These are phyloP conservation scores for Cryptococcus sp. DNA, from an alignment of 1,284 basidiomycete genomes.

Conservation along the genomic window DNA sequence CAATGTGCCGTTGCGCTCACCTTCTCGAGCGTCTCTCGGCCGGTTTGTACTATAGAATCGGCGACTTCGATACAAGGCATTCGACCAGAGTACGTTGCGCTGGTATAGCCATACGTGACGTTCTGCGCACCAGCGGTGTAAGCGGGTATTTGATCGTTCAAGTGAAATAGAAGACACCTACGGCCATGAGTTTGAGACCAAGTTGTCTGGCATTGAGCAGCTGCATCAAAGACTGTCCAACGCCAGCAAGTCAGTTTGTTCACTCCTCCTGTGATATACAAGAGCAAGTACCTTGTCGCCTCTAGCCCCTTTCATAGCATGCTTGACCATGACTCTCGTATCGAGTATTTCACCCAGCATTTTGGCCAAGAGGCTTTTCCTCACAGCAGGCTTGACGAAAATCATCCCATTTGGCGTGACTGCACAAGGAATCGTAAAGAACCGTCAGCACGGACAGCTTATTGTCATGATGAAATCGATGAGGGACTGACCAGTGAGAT, in stretches of 20 bases:
- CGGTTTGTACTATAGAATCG: conserved; percentile 95
- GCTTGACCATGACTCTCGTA: conserved; percentile 97
- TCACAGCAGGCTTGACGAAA: conserved; percentile 82
- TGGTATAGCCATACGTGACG: conserved; percentile 93
- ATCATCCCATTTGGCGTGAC: conserved; percentile 94
- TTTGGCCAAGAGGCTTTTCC: conserved; percentile 80
- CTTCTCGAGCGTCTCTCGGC: conserved; percentile 92
- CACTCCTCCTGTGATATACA: not conserved
- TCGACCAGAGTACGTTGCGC: conserved; percentile 88
- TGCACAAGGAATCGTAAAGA: conserved; percentile 45
- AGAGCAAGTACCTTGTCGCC: conserved; percentile 66
- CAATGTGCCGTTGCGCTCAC: conserved; percentile 52
- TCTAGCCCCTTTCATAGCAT: conserved; percentile 81
- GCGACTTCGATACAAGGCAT: conserved; percentile 99
- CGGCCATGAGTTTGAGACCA: conserved; percentile 74
- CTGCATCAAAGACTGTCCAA: conserved; percentile 65
- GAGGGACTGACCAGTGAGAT: conserved; percentile 66
- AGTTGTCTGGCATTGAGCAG: conserved; percentile 86
- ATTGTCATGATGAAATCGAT: no score
- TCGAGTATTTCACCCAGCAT: conserved; percentile 93
- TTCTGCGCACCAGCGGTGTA: conserved; percentile 56
- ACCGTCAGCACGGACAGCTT: no score
- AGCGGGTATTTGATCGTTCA: not conserved
- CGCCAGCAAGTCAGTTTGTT: no score
- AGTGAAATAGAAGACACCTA: conserved; percentile 20